Base-by-base conservation (phyloP, 164 flowering plant genomes). In the Malania oleifera region DNA sequence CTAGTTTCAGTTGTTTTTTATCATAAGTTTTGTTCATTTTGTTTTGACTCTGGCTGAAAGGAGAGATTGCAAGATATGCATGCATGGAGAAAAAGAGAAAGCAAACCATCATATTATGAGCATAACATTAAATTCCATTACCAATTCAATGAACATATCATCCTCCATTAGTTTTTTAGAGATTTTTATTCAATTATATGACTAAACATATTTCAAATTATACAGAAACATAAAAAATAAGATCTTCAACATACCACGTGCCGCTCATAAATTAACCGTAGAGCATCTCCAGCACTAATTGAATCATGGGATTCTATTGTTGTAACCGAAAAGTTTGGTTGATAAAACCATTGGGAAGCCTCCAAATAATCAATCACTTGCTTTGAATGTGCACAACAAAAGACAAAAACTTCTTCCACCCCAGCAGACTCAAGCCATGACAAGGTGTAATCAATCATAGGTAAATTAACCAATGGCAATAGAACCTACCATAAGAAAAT, bases 361-460 rank as follows among this genome's bases (percentile, higher is more conserved):
- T 83, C 79, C 79, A 93, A 72, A 64, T 90, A 85, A 58, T 74
- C 75, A 61, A 79, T 86, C 37, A 93, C 86, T 77, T 88, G 97
- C 68, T 77, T 82, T 7, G 95, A 78, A 59, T 93, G 96, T 60
- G 99, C 95, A 62, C 97, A 93, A 61, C 97, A 93, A 58, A 93
- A 93, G 5, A 93, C 90, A 54, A 80, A 86, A 43, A 90, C 97
- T 60, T 90, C 99, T 62, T 88, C 96, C 1, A 93, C 87, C 14
- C 96, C 99, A 31, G 95, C 92, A 15, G 97, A 88, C 62, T 93
- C 99, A 35, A 93, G 88, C 99, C 99, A 93, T 0, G 96, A 85
- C 48, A 93, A 67, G 8, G 97, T 75, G 69, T 93, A 93, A 55
- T 86, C 82, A 27, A 93, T 90, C 99, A 93, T 93, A 0, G 96